Conservation (phyloP, 257 asterid species). For the Solanum etuberosum region DNA sequence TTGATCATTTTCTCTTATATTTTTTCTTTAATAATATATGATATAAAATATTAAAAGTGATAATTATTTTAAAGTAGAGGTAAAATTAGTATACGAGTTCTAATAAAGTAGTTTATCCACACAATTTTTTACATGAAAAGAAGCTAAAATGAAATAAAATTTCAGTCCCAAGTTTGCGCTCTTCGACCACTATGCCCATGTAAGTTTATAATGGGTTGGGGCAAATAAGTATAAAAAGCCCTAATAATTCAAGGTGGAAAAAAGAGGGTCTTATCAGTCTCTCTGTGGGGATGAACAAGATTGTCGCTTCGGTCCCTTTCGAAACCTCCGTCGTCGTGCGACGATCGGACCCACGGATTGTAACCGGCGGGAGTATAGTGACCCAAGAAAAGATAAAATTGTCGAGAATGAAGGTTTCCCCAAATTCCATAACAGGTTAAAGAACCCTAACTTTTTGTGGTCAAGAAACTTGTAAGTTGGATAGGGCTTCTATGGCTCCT, state of each 20-base stretch:
- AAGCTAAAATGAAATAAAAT: neutral
- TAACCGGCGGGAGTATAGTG: neutral
- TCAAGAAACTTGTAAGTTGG: slow-evolving; percentile 8
- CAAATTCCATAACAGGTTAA: neutral
- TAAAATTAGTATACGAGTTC: no score
- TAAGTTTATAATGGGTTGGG: neutral
- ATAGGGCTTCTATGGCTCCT: slow-evolving; percentile 15
- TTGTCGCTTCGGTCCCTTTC: neutral
- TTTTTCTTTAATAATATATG: no score
- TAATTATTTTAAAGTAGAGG: no score
- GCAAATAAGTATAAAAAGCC: neutral
- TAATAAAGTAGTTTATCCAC: no score
- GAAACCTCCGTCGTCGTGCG: neutral
- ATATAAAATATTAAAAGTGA: no score
- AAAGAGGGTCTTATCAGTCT: neutral
- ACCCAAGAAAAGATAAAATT: neutral
- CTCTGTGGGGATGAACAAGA: neutral
- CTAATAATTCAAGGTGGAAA: neutral
- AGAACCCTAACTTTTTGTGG: slow-evolving; percentile 4
- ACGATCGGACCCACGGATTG: neutral
- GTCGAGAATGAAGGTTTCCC: neutral
- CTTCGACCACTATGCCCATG: neutral
- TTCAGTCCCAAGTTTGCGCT: neutral
- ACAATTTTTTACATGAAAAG: neutral
- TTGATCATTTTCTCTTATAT: no score